Evolutionary conservation across 441 rosid genomes (phyloP).

Genomic region (Adansonia madagascariensis): DNA sequence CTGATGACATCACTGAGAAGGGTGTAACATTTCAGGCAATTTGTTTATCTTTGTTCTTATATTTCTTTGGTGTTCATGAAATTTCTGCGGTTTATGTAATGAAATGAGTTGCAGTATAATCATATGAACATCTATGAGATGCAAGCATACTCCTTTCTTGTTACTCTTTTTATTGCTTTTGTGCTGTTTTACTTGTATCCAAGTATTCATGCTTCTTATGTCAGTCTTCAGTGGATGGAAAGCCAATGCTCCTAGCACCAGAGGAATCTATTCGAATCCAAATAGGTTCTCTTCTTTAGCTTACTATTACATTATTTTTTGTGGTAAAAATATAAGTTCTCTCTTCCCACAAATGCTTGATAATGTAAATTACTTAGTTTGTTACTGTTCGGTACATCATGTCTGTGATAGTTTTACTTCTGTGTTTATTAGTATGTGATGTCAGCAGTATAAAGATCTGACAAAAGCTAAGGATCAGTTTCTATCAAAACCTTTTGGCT

Average conservation of each 20-base stretch:
- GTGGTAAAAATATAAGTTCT: not conserved
- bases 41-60: not conserved
- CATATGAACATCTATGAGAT: no score
- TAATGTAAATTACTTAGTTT: constrained; percentile 5
- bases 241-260: no score
- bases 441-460: constrained; percentile 14
- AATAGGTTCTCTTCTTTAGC: constrained; percentile 38
- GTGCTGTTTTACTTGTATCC: no score
- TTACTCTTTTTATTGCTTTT: no score
- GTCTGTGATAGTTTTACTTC: not conserved
- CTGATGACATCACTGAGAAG: constrained; percentile 66
- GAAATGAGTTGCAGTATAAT: not conserved
- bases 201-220: not conserved
- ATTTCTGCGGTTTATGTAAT: not conserved
- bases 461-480: not conserved
- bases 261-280: constrained; percentile 39
- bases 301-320: not conserved
- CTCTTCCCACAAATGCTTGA: not conserved
- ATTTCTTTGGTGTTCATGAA: constrained; percentile 10
- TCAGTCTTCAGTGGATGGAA: no score
- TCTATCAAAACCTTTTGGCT: not conserved
- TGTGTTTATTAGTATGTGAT: not conserved
- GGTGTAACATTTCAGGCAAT: constrained; percentile 83
- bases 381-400: not conserved
- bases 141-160: no score